These are phyloP conservation scores for Raphanus hybrid DNA, from an alignment of 441 rosid species.

Conservation along the genomic window DNA sequence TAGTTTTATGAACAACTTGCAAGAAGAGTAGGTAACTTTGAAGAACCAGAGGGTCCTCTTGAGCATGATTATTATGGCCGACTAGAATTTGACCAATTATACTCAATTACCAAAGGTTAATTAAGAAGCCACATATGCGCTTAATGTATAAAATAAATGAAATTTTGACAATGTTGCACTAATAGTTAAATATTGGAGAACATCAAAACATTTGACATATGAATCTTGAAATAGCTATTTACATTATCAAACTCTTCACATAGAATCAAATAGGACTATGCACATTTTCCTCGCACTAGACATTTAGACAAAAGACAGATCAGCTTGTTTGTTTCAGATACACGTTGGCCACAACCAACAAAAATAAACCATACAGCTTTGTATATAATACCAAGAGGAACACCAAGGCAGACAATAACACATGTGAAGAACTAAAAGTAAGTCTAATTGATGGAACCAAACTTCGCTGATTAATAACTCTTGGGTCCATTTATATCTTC, in stretches of 20 bases:
- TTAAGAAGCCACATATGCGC: not conserved
- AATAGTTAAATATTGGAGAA: not conserved
- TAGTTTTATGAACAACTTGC: not conserved
- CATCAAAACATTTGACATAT: not conserved
- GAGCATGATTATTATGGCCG: not conserved
- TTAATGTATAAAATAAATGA: not conserved
- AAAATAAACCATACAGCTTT: slow-evolving; percentile 6
- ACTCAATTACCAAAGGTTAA: not conserved
- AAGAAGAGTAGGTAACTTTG: not conserved
- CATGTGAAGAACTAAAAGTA: slow-evolving; percentile 3
- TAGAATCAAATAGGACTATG: not conserved
- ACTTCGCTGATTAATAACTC: slow-evolving; percentile 11
- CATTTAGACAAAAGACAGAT: slow-evolving; percentile 30
- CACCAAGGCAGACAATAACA: slow-evolving; percentile 37
- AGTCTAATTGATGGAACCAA: slow-evolving; percentile 17
- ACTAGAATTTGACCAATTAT: not conserved
- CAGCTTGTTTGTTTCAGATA: slow-evolving; percentile 24
- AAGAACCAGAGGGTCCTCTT: slow-evolving; percentile 9
- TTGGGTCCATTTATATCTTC: slow-evolving; percentile 28
- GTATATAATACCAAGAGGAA: slow-evolving; percentile 32
- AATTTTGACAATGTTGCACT: not conserved
- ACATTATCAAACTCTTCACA: not conserved
- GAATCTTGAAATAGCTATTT: not conserved
- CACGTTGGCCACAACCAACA: slow-evolving; percentile 31
- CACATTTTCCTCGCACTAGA: slow-evolving; percentile 6